Evolutionary conservation across 305 asterid species (phyloP).

Genomic region (Solanum chacoense): DNA sequence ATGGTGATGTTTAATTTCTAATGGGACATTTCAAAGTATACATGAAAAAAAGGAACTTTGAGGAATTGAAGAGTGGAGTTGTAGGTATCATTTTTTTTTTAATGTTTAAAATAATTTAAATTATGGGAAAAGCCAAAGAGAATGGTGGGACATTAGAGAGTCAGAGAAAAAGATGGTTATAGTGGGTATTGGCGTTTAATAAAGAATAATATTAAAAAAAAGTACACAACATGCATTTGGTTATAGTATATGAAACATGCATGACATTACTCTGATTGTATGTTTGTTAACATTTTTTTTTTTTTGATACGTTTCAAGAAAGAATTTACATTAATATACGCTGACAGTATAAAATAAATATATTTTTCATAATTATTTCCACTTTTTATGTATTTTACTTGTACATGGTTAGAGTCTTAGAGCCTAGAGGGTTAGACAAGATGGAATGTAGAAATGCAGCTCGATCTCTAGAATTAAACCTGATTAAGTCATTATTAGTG

Average conservation of each 20-base stretch:
- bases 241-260: background rate
- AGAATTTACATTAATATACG: background rate
- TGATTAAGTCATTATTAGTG: background rate
- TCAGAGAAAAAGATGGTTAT: constrained; percentile 8
- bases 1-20: constrained; percentile 1
- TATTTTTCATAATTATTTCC: background rate
- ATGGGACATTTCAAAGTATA: background rate
- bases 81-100: background rate
- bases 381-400: background rate
- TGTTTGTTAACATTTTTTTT: background rate
- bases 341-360: background rate
- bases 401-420: background rate
- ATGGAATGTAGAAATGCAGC: background rate
- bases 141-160: constrained; percentile 28
- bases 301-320: background rate
- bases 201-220: background rate
- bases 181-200: background rate
- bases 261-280: background rate
- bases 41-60: background rate
- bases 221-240: background rate
- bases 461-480: background rate
- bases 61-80: background rate
- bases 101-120: constrained; percentile 12
- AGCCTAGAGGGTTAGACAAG: background rate
- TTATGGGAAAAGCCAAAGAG: constrained; percentile 32